Conservation (phyloP, 78 protist species). For the Guillardia theta region DNA sequence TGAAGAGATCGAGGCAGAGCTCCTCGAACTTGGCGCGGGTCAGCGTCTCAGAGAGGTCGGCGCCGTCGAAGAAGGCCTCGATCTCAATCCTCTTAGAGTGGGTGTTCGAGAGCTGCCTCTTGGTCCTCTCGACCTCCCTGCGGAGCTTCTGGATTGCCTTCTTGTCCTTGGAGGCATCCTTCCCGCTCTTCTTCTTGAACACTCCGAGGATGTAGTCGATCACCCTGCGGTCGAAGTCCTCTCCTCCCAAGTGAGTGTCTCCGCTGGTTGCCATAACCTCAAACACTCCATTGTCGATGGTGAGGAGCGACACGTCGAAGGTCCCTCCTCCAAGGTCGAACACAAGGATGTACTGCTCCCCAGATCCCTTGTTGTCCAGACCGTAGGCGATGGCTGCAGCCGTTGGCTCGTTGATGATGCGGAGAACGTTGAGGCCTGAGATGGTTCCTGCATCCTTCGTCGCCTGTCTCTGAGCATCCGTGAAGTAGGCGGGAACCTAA, state of each 20-base stretch:
- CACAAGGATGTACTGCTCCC: slow-evolving; percentile 75
- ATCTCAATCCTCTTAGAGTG: slow-evolving; percentile 82
- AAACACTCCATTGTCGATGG: slow-evolving; percentile 95
- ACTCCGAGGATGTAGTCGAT: slow-evolving; percentile 82
- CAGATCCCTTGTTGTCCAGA: slow-evolving; percentile 72
- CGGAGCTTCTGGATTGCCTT: slow-evolving; percentile 88
- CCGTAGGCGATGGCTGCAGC: slow-evolving; percentile 97
- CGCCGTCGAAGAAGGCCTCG: slow-evolving; percentile 93
- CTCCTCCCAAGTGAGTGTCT: slow-evolving; percentile 99
- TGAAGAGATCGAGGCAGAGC: slow-evolving; percentile 94
- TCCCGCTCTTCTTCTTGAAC: slow-evolving; percentile 84
- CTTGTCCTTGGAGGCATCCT: slow-evolving; percentile 80
- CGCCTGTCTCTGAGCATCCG: slow-evolving; percentile 85
- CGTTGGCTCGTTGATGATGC: slow-evolving; percentile 99
- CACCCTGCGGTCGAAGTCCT: slow-evolving; percentile 97
- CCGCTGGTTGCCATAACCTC: slow-evolving; percentile 99
- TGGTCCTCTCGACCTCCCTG: slow-evolving; percentile 93
- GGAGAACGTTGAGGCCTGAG: slow-evolving; percentile 81
- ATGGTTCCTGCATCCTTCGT: slow-evolving; percentile 95
- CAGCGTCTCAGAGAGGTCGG: slow-evolving; percentile 90
- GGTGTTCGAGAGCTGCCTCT: slow-evolving; percentile 85
- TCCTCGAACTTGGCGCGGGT: slow-evolving; percentile 99
- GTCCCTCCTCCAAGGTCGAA: slow-evolving; percentile 99
- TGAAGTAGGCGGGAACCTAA: slow-evolving; percentile 86
- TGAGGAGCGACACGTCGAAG: slow-evolving; percentile 95